A percentile compares a stretch with the other conserved stretches of the same genome.
Evolutionary conservation across 1,284 basidiomycete species (phyloP).

Genomic region (Coniferiporia sulphurascens): DNA sequence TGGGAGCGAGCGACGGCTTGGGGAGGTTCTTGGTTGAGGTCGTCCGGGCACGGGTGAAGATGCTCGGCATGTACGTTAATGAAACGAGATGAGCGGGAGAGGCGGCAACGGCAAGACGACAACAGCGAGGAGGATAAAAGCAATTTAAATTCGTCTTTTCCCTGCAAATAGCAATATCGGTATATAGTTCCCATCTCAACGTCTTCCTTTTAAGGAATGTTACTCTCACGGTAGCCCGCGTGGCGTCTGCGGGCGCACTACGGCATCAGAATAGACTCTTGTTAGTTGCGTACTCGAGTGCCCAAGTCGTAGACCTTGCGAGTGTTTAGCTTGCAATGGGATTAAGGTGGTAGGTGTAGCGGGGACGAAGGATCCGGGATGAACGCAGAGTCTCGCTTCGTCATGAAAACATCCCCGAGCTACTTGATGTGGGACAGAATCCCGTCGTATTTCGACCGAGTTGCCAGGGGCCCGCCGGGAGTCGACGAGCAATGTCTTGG

Average conservation of each 20-base stretch:
- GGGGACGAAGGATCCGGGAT: too few relatives aligned
- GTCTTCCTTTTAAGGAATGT: background rate
- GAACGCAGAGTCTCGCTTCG: too few relatives aligned
- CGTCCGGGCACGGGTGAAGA: constrained; percentile 54
- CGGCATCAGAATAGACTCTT: background rate
- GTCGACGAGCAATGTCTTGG: too few relatives aligned
- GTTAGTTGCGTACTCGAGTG: too few relatives aligned
- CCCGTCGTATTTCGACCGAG: too few relatives aligned
- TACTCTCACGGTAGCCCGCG: background rate
- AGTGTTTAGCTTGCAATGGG: too few relatives aligned
- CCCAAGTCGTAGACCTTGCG: too few relatives aligned
- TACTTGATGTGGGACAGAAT: too few relatives aligned
- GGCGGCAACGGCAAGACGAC: background rate
- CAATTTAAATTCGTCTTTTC: background rate
- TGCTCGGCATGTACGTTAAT: constrained; percentile 39
- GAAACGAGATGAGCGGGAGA: background rate
- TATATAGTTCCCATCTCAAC: background rate
- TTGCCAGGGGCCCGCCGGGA: too few relatives aligned
- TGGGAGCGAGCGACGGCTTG: constrained; percentile 14
- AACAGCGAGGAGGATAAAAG: background rate
- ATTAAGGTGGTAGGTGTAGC: too few relatives aligned
- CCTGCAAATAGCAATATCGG: background rate
- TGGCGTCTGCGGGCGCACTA: background rate
- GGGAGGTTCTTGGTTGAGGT: constrained; percentile 33
- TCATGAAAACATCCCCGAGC: too few relatives aligned